phyloP scores from a whole-genome alignment of 345 rosid genomes.

The Citrus unshiu region DNA sequence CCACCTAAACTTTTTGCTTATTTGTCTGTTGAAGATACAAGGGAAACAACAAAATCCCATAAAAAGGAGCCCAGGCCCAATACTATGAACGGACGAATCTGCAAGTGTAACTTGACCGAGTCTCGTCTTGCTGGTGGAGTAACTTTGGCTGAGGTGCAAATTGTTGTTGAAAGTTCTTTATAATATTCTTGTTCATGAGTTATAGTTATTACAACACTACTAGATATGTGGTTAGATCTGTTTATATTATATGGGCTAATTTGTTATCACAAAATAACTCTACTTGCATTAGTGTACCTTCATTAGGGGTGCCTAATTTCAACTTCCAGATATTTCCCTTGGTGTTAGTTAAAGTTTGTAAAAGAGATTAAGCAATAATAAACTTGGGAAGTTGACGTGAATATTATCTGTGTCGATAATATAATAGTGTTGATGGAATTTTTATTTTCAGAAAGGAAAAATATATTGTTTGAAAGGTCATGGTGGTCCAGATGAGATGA shows the following conservation, averaged over 20 bases:
- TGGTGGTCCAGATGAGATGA: background rate
- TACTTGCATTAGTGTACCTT: background rate
- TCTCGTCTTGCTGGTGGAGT: constrained; percentile 56
- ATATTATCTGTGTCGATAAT: background rate
- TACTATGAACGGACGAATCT: constrained; percentile 48
- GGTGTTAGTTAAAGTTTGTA: background rate
- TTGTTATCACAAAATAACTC: background rate
- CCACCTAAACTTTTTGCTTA: constrained; percentile 52
- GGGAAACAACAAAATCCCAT: background rate
- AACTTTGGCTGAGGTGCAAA: constrained; percentile 64
- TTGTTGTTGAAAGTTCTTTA: background rate
- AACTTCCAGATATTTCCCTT: background rate
- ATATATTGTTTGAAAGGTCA: background rate
- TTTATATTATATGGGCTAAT: background rate
- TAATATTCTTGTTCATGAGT: background rate
- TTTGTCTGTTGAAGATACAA: constrained; percentile 51
- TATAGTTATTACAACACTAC: background rate
- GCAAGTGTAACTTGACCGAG: constrained; percentile 69
- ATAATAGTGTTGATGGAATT: too few relatives aligned
- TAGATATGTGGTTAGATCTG: background rate
- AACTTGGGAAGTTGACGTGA: background rate
- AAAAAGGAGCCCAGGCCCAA: constrained; percentile 3
- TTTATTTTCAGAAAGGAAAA: background rate
- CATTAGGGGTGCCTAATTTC: background rate
- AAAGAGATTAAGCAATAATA: background rate